A percentile compares a stretch with the other conserved stretches of the same genome.
Conservation (phyloP, 2,329 filamentous ascomycete species). For the Thermothelomyces thermophilus region DNA sequence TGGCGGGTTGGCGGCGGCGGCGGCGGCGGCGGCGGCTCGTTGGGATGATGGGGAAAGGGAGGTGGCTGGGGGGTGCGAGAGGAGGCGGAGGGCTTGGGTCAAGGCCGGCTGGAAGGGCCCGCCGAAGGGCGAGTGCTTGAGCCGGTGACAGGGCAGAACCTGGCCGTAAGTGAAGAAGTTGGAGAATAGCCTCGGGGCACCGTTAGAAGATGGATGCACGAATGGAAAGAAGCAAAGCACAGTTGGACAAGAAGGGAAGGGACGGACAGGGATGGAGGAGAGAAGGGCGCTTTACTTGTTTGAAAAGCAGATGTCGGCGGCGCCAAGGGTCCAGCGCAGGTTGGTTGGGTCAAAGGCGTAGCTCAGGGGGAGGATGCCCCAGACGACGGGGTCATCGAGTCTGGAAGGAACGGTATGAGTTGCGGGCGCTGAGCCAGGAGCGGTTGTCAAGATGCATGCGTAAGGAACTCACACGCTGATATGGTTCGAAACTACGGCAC, state of each 20-base stretch:
- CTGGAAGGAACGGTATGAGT: slow-evolving; percentile 41
- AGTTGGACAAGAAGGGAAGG: too few relatives aligned
- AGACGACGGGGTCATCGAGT: slow-evolving; percentile 88
- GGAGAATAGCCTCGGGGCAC: slow-evolving; percentile 49
- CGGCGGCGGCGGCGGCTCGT: slow-evolving; percentile 19
- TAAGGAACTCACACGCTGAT: slow-evolving; percentile 61
- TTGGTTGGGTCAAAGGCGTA: slow-evolving; percentile 68
- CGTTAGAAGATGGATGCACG: background rate
- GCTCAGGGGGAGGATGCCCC: slow-evolving; percentile 75
- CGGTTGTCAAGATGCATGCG: background rate
- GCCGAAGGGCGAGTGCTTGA: slow-evolving; percentile 68
- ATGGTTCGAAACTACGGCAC: slow-evolving; percentile 69
- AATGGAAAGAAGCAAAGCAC: too few relatives aligned
- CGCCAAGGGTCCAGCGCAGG: slow-evolving; percentile 82
- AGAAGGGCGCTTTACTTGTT: slow-evolving; percentile 54
- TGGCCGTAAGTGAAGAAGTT: slow-evolving; percentile 86
- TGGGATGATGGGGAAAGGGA: slow-evolving; percentile 29
- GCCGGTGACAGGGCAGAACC: slow-evolving; percentile 81
- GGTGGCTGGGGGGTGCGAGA: slow-evolving; percentile 39
- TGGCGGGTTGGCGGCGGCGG: slow-evolving; percentile 41
- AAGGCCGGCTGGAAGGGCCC: slow-evolving; percentile 88
- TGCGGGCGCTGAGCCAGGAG: background rate
- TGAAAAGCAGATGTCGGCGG: slow-evolving; percentile 91
- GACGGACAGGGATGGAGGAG: too few relatives aligned
- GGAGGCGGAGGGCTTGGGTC: slow-evolving; percentile 73